Evolutionary conservation across 2,329 filamentous ascomycete genomes (phyloP).

Genomic region (Sphaerulina populicola): DNA sequence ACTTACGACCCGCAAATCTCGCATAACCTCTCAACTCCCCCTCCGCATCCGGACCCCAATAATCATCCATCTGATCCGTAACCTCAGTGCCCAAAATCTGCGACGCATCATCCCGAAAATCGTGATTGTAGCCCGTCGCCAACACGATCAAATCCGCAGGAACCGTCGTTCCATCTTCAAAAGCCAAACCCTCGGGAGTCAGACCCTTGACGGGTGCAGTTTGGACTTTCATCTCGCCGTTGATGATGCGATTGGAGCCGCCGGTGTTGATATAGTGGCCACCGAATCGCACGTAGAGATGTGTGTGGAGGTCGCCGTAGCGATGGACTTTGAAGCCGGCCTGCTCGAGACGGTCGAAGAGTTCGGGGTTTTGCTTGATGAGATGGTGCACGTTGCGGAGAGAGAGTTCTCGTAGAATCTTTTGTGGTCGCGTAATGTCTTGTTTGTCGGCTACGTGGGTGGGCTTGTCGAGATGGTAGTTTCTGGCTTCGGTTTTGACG

Average conservation of each 20-base stretch:
- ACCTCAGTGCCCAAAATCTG: slow-evolving; percentile 38
- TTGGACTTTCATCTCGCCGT: slow-evolving; percentile 42
- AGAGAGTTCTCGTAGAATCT: slow-evolving; percentile 28
- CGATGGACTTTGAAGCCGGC: slow-evolving; percentile 40
- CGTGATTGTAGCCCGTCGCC: slow-evolving; percentile 41
- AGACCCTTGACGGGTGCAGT: slow-evolving; percentile 33
- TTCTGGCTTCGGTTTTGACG: slow-evolving; percentile 10
- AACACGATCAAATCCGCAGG: slow-evolving; percentile 43
- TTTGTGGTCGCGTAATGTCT: slow-evolving; percentile 26
- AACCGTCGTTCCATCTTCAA: slow-evolving; percentile 38
- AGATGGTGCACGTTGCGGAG: slow-evolving; percentile 27
- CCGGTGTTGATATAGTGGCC: slow-evolving; percentile 46
- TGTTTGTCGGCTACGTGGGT: slow-evolving; percentile 20
- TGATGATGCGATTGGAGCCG: slow-evolving; percentile 36
- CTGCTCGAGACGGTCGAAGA: slow-evolving; percentile 37
- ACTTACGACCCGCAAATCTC: slow-evolving; percentile 34
- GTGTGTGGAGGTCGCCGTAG: slow-evolving; percentile 32
- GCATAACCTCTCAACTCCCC: slow-evolving; percentile 42
- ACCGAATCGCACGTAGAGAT: slow-evolving; percentile 39
- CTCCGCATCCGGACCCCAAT: slow-evolving; percentile 41
- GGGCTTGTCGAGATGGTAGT: slow-evolving; percentile 19
- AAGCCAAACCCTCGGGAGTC: slow-evolving; percentile 36
- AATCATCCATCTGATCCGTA: slow-evolving; percentile 38
- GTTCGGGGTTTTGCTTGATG: slow-evolving; percentile 31
- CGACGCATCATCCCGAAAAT: slow-evolving; percentile 36